These are phyloP conservation scores for Nigrospora osmanthi DNA, from an alignment of 2,329 filamentous ascomycete species.

Conservation along the genomic window DNA sequence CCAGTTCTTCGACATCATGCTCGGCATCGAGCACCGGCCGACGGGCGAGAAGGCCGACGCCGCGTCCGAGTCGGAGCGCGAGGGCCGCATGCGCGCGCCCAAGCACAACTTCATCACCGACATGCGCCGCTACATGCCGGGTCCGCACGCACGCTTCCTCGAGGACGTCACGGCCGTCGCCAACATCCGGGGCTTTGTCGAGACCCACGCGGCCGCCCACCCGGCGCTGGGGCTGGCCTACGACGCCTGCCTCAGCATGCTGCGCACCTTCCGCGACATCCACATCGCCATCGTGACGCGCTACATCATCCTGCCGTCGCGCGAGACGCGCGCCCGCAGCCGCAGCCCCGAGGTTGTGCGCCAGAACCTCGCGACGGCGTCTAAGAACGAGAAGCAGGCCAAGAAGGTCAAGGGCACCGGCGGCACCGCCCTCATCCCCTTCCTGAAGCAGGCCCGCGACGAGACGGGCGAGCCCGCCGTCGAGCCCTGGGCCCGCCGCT, in stretches of 20 bases:
- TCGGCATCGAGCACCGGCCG: slow-evolving; percentile 83
- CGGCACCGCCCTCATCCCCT: slow-evolving; percentile 88
- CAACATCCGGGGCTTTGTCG: slow-evolving; percentile 82
- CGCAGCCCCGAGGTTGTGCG: slow-evolving; percentile 44
- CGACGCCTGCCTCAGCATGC: slow-evolving; percentile 75
- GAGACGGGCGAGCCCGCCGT: slow-evolving; percentile 93
- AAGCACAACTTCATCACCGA: slow-evolving; percentile 90
- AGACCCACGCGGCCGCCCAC: slow-evolving; percentile 47
- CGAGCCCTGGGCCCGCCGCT: slow-evolving; percentile 50
- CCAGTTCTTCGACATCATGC: slow-evolving; percentile 91
- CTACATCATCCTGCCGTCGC: slow-evolving; percentile 87
- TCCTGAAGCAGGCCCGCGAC: slow-evolving; percentile 91
- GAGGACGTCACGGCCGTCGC: slow-evolving; percentile 70
- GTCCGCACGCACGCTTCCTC: slow-evolving; percentile 82
- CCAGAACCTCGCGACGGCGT: slow-evolving; percentile 55
- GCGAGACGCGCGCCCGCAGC: slow-evolving; percentile 60
- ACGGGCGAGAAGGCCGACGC: slow-evolving; percentile 63
- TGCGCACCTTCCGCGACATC: slow-evolving; percentile 71
- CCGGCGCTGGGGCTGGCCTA: slow-evolving; percentile 69
- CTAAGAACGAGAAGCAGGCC: slow-evolving; percentile 33
- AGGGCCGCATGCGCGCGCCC: slow-evolving; percentile 32
- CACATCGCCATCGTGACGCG: slow-evolving; percentile 95
- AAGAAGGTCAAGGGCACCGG: slow-evolving; percentile 78
- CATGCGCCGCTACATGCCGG: slow-evolving; percentile 97
- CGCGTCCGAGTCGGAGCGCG: slow-evolving; percentile 36